Base-by-base conservation (phyloP, 805 yeast genomes). In the Candida coquimbonensis region DNA sequence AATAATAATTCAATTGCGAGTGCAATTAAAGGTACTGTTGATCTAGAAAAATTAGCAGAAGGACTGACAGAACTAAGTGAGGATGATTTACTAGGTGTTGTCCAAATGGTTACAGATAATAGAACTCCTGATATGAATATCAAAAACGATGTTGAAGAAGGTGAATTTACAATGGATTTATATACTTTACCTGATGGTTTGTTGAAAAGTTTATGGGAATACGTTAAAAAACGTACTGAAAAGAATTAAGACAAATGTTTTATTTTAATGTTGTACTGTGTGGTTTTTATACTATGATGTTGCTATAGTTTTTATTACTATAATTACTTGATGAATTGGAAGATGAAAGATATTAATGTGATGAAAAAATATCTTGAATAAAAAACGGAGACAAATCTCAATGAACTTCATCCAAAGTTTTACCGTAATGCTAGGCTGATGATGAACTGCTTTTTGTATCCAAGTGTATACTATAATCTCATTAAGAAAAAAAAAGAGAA, bases 21-120 rank as follows among this genome's bases (percentile, higher is more conserved):
- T 58, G 78, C 93, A 19, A 66, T 78, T 19, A 86, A 84, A 62
- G 93, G 90, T 7, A 74, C 74, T 33, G 82, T 93, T 32, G 97
- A 91, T 62, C 73, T 93, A 55, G 99, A 91, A 62, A 83, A 82
- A 61, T 75, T 91, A 59, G 96, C 98, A 7, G 87, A 83, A 50
- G 91, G 93, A 3, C 75, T 91, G 56, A 87, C 95, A 44, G 87
- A 87, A 65, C 73, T 91, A 53, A 81, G 74, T 48, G 98, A 91
- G 66, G 98, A 93, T 61, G 97, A 93, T 65, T 73, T 91, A 54
- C 78, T 93, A 42, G 95, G 89, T 32, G 93, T 93, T 41, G 98
- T 91, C 45, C 98, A 91, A 67, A 90, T 91, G 96, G 93, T 91
- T 36, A 89, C 96, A 38, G 98, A 91, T 64, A 93, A 93, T 68